Evolutionary conservation across 768 basidiomycete species (phyloP), one percentile per base, ranked within the genome.

Genomic region (Filobasidium floriforme): DNA sequence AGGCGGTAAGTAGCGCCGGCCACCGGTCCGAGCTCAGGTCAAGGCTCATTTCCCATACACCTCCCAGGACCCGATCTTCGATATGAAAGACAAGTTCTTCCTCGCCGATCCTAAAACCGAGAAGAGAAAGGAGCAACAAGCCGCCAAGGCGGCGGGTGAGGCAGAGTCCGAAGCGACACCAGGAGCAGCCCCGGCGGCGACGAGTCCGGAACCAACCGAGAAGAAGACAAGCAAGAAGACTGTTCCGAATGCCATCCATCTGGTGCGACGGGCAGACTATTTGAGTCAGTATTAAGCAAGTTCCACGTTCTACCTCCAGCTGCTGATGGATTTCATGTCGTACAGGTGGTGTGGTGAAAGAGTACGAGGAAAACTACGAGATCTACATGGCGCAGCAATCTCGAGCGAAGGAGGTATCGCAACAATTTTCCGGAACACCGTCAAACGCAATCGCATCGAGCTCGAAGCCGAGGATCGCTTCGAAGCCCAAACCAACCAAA

Each of bases 161-260:
- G 66, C 68, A 10, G 63, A 57, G n/a, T n/a, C 41, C 41, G 57
- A 64, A 55, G 22, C 63, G 15, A 9, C 32, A 37, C 32, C 32
- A 37, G 46, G 46, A 49, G 46, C 22, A 49, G 46, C 46, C 15
- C 18, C 46, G 14, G 46, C 15, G 22, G 22, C 46, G 22, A 22
- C 46, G 6, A 26, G 18, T 32, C 54, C 54, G 7, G 54, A 14
- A 26, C 59, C 59, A 26, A 60, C 52, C 14, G 26, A 54, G 4
- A 61, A 61, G 60, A 41, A 65, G 43, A 63, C 59, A 6, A 66
- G 59, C 28, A 72, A 62, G 22, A 76, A 77, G 68, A 73, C 89
- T 10, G 94, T 94, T 72, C 96, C 96, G 41, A 96, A 93, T 73
- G 91, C 96, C 37, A 97, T 99, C 68, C 96, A 99, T 79, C 88